Conservation (phyloP, 306 rosid species). For the Betula pendula region DNA sequence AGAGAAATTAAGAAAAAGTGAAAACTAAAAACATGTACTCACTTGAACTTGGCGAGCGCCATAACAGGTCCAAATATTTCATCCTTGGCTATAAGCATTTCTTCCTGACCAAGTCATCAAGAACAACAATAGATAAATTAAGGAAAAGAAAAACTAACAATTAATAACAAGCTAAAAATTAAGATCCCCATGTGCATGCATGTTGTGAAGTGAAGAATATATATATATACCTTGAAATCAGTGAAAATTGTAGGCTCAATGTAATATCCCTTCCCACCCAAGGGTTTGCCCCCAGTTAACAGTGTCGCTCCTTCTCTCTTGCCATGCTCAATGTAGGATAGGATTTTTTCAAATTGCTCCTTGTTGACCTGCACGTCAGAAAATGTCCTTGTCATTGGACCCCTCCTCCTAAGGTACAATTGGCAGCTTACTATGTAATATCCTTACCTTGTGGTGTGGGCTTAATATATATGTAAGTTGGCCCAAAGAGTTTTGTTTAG, state of each 20-base stretch:
- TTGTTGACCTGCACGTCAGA: constrained; percentile 67
- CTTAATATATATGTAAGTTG: no score
- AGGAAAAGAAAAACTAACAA: background rate
- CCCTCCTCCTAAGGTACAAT: no score
- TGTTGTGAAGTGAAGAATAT: background rate
- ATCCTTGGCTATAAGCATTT: constrained; percentile 62
- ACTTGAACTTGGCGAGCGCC: constrained; percentile 76
- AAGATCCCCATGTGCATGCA: background rate
- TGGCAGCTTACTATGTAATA: no score
- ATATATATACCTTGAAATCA: constrained; percentile 57
- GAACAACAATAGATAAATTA: background rate
- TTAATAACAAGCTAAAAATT: no score
- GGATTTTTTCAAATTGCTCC: constrained; percentile 66
- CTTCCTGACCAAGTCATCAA: constrained; percentile 46
- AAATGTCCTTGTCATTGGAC: no score
- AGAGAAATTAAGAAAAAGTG: background rate
- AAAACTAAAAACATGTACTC: constrained; percentile 20
- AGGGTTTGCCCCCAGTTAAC: constrained; percentile 68
- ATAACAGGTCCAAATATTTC: constrained; percentile 91
- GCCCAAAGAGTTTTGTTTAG: no score
- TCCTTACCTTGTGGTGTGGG: no score
- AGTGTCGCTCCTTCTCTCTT: constrained; percentile 89
- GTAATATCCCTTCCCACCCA: constrained; percentile 74
- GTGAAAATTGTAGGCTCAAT: constrained; percentile 84
- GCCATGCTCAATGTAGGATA: constrained; percentile 74